Evolutionary conservation across 2,329 filamentous ascomycete genomes (phyloP).

Genomic region (Diaporthe humulicola): DNA sequence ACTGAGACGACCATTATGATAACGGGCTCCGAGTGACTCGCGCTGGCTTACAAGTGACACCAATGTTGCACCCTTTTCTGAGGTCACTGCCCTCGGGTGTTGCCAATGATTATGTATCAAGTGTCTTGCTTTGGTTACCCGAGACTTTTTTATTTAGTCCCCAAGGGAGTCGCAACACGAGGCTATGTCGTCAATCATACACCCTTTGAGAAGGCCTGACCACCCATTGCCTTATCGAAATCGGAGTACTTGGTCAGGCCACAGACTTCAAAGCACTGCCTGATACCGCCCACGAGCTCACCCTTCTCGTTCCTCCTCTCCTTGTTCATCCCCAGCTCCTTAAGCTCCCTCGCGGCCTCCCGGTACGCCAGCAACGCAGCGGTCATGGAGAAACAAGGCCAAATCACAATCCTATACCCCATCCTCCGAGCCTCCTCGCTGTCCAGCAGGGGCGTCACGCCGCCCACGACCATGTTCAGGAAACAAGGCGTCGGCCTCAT

Average conservation of each 20-base stretch:
- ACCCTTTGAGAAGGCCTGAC: slow-evolving; percentile 46
- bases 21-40: too few relatives aligned
- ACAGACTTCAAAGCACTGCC: slow-evolving; percentile 49
- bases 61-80: neutral
- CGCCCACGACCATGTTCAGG: slow-evolving; percentile 50
- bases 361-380: slow-evolving; percentile 49
- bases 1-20: neutral
- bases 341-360: slow-evolving; percentile 49
- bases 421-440: slow-evolving; percentile 45
- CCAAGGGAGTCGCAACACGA: neutral
- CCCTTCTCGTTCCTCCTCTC: slow-evolving; percentile 45
- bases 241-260: slow-evolving; percentile 46
- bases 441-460: slow-evolving; percentile 50
- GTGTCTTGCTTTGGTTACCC: neutral
- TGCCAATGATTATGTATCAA: neutral
- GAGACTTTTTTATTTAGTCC: neutral
- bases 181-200: slow-evolving; percentile 36
- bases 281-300: slow-evolving; percentile 45
- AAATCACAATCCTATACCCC: slow-evolving; percentile 51
- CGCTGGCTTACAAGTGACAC: neutral
- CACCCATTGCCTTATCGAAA: slow-evolving; percentile 48
- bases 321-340: slow-evolving; percentile 48
- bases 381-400: slow-evolving; percentile 49
- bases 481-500: slow-evolving; percentile 48
- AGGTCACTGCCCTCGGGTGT: neutral